Conservation (phyloP, 2,329 filamentous ascomycete species). For the Trichoderma endophyticum region DNA sequence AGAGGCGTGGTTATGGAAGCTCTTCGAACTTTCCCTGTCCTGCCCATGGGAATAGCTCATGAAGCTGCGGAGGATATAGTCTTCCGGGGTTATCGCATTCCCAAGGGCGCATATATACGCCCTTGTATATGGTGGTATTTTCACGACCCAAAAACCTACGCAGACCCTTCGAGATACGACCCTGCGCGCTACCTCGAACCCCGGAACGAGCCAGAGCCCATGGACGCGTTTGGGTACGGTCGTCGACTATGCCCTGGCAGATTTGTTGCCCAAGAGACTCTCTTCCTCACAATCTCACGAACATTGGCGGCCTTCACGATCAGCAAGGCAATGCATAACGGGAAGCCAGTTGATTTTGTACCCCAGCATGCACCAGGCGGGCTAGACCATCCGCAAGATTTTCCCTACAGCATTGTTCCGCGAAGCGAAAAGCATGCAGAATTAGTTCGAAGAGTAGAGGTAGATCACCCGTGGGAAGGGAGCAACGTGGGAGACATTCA, state of each 20-base stretch:
- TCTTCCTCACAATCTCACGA: background rate
- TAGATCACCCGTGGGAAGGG: background rate
- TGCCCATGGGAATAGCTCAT: background rate
- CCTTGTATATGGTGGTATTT: background rate
- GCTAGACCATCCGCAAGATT: background rate
- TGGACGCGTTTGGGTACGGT: background rate
- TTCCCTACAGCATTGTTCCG: background rate
- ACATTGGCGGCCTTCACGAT: background rate
- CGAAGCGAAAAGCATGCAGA: background rate
- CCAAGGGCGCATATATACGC: background rate
- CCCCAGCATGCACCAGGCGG: background rate
- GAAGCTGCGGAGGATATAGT: background rate
- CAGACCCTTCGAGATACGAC: slow-evolving; percentile 32
- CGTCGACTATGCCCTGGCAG: slow-evolving; percentile 13
- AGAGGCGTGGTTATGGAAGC: background rate
- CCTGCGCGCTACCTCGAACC: slow-evolving; percentile 29
- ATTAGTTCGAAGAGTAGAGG: background rate
- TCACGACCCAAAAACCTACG: slow-evolving; percentile 35
- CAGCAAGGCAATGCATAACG: background rate
- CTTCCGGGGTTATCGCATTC: background rate
- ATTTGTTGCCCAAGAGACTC: background rate
- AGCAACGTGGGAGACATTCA: background rate
- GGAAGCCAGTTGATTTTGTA: background rate
- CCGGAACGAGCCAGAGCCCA: slow-evolving; percentile 22
- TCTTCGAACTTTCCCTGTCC: background rate